Base-by-base conservation (phyloP, 352 stramenopile species). In the Globisporangium parvum region DNA sequence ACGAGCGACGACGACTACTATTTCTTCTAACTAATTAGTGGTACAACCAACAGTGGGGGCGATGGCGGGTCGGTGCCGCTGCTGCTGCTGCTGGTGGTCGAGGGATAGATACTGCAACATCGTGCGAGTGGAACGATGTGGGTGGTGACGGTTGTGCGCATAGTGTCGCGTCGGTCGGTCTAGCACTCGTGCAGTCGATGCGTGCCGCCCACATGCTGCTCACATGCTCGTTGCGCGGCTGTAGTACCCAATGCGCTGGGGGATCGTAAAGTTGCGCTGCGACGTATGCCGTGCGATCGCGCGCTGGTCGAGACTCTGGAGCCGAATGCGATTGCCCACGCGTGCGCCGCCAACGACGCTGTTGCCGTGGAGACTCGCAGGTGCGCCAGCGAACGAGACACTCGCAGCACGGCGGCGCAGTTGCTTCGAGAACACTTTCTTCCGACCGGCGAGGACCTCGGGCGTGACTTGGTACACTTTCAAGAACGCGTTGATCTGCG, bases 381-480 rank as follows among this genome's bases (percentile, higher is more conserved):
- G 52, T 31, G 52, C 52, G 18, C 52, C 52, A 6, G 39, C 17
- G 6, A 58, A 58, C 41, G 52, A 58, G 6, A 58, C 40, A 17
- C 40, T 58, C 18, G 52, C 52, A 9, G 40, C 52, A 17, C 52
- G 52, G 11, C 52, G 41, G 3, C 52, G 52, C 41, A 58, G 52
- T 15, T 46, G 33, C 44, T 49, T 51, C 11, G 52, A 51, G 52
- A 57, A 57, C 39, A 57, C 51, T 18, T 57, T 57, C 51, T 57
- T 57, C 15, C 51, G 51, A 12, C 51, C 51, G 1, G 51, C 51
- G 37, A 57, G 40, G 39, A 50, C 51, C 11, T 57, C 51, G 11
- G 68, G 67, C 11, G 59, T 66, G 40, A 80, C 59, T 48, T 79
- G 60, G 52, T 69, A 76, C 14, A 76, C 66, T 40, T 74, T 63